Percentiles rank a stretch among this genome's conserved stretches.
These are phyloP conservation scores for Schizothecium vesticola DNA, from an alignment of 495 filamentous ascomycete genomes.

Conservation along the genomic window DNA sequence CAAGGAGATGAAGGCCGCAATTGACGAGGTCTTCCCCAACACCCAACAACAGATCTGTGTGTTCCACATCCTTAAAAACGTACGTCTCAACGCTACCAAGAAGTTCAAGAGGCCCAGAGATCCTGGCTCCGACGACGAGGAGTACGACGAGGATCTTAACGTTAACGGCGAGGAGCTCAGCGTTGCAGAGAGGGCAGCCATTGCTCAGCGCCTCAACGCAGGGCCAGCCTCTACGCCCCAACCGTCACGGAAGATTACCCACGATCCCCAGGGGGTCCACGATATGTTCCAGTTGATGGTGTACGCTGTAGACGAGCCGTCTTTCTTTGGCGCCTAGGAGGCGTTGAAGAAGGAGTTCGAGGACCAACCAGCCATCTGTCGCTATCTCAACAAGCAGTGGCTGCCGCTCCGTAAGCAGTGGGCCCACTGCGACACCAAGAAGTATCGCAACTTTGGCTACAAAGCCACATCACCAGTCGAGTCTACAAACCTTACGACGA, in stretches of 20 bases:
- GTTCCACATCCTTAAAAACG: slow-evolving; percentile 1
- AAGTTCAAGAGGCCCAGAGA: not conserved
- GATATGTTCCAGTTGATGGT: too few relatives aligned
- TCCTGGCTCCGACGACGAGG: not conserved
- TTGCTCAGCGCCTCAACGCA: too few relatives aligned
- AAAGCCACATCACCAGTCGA: slow-evolving; percentile 1
- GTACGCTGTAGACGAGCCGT: too few relatives aligned
- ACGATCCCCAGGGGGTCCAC: not conserved
- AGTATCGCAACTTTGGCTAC: not conserved
- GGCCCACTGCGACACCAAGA: too few relatives aligned
- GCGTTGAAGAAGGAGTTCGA: too few relatives aligned
- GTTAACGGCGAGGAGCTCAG: not conserved
- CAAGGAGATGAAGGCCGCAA: too few relatives aligned
- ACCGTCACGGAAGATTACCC: not conserved
- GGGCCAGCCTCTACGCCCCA: not conserved
- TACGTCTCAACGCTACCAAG: slow-evolving; percentile 1
- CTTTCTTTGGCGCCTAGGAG: too few relatives aligned
- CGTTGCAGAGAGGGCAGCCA: not conserved
- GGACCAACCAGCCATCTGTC: not conserved
- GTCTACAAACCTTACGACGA: not conserved
- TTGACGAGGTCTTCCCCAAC: not conserved
- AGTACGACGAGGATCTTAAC: too few relatives aligned
- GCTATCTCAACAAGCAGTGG: slow-evolving; percentile 1
- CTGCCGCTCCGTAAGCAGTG: not conserved
- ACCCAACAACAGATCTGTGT: slow-evolving; percentile 6